phyloP scores from a whole-genome alignment of 805 yeast genomes.

The Ogataea trehaloabstinens region DNA sequence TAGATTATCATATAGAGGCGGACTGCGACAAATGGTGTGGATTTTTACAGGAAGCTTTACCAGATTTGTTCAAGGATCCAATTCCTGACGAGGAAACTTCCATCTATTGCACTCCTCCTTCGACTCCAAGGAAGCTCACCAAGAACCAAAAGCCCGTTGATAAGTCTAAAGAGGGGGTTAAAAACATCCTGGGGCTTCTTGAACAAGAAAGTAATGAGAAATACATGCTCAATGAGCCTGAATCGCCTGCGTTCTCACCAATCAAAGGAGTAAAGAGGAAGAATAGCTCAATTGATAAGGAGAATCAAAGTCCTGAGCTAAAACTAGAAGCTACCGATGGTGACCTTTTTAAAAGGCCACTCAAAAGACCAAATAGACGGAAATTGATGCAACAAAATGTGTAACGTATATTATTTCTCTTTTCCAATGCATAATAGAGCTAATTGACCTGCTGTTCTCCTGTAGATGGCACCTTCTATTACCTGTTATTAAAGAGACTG shows the following conservation, averaged over 20 bases:
- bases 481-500: no score
- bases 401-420: no score
- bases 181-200: conserved; percentile 3
- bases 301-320: no score
- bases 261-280: no score
- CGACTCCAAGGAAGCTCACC: conserved; percentile 16
- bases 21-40: conserved; percentile 85
- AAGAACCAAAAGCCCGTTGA: conserved; percentile 2
- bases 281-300: no score
- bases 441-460: no score
- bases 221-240: not conserved
- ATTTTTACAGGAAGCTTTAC: conserved; percentile 49
- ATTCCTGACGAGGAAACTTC: conserved; percentile 15
- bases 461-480: no score
- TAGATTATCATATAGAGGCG: conserved; percentile 75
- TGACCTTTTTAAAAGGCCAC: no score
- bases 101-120: conserved; percentile 22
- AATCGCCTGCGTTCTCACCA: conserved; percentile 16
- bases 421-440: no score
- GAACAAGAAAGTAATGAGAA: conserved; percentile 1
- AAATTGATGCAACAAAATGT: no score
- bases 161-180: conserved; percentile 4
- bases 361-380: no score
- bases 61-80: conserved; percentile 53
- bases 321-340: no score